Conservation (phyloP, 2,329 filamentous ascomycete species). For the Fusarium nelsonii region DNA sequence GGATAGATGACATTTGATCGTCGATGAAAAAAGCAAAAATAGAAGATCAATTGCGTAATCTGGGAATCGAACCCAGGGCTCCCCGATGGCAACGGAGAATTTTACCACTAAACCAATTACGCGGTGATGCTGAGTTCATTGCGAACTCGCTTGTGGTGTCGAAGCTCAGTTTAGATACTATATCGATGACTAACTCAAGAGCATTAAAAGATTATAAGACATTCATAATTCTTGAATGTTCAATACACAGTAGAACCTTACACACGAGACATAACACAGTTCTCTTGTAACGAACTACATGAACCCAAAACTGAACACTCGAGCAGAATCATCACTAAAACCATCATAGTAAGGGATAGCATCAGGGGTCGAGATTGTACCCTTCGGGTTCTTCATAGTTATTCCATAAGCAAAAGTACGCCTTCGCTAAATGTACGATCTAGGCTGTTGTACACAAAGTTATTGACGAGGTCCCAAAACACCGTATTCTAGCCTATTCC, state of each 20-base stretch:
- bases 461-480: constrained; percentile 39
- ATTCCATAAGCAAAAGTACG: constrained; percentile 46
- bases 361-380: not conserved
- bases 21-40: not conserved
- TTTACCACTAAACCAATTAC: constrained; percentile 45
- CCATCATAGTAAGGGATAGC: not conserved
- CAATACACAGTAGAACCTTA: too few species aligned
- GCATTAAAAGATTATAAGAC: too few species aligned
- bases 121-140: not conserved
- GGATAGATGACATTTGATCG: too few species aligned
- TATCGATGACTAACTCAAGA: not conserved
- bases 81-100: constrained; percentile 44
- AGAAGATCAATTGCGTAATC: constrained; percentile 25
- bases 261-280: too few species aligned
- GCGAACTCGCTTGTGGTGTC: not conserved
- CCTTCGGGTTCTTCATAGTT: constrained; percentile 18
- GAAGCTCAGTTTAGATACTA: fast-evolving
- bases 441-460: constrained; percentile 45
- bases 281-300: too few species aligned
- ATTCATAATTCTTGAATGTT: too few species aligned
- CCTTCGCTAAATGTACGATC: constrained; percentile 48
- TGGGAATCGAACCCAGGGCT: constrained; percentile 45
- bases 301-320: not conserved
- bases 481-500: constrained; percentile 37
- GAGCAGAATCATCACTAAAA: not conserved